Evolutionary conservation across 129 eudicot genomes (phyloP).

Genomic region (Chrysanthemum makinoi): DNA sequence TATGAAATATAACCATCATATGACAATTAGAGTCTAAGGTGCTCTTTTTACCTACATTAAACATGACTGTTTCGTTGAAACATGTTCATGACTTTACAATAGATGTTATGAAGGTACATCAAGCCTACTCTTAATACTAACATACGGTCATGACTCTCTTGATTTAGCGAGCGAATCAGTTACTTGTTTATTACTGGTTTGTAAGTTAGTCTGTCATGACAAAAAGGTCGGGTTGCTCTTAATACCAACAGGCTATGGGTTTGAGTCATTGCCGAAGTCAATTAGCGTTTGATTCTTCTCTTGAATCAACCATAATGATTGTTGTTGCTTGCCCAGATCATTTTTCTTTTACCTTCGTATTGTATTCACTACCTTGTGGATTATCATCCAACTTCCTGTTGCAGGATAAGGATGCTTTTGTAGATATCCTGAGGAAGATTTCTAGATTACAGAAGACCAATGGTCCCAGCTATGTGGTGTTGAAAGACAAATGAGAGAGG

Average conservation of each 20-base stretch:
- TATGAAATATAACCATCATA: no score
- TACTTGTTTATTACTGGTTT: constrained; percentile 2
- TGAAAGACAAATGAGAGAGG: constrained; percentile 50
- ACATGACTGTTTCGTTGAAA: no score
- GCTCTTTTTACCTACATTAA: no score
- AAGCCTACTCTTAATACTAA: neutral
- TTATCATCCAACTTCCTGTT: neutral
- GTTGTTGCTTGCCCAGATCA: neutral
- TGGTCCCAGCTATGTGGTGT: constrained; percentile 71
- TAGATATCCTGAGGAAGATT: constrained; percentile 73
- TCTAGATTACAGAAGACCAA: constrained; percentile 84
- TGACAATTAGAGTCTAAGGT: no score
- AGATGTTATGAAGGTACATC: neutral
- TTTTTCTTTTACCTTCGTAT: no score
- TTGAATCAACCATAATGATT: no score
- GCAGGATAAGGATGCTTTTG: constrained; percentile 93
- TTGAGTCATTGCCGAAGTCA: no score
- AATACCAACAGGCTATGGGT: no score
- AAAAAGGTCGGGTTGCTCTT: no score
- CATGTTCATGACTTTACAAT: neutral
- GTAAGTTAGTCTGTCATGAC: neutral
- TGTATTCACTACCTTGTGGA: neutral
- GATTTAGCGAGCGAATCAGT: neutral
- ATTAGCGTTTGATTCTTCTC: no score
- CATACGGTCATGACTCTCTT: neutral